Conservation (phyloP, 2,329 filamentous ascomycete genomes). For the Alternaria triticimaculans region DNA sequence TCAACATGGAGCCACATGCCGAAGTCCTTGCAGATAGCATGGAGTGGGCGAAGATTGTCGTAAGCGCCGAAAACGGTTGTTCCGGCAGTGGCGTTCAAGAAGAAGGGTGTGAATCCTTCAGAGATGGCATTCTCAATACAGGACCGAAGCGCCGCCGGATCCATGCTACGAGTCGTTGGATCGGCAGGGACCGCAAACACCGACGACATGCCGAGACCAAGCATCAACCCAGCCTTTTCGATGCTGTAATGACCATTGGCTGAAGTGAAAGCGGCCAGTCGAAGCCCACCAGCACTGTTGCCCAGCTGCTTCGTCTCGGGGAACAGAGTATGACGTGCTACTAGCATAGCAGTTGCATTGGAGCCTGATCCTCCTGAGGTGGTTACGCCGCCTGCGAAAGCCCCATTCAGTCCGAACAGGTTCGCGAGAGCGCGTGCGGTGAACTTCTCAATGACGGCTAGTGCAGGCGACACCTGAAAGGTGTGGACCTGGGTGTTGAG, state of each 20-base stretch:
- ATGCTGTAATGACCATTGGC: not conserved
- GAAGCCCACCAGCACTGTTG: not conserved
- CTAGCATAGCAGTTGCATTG: not conserved
- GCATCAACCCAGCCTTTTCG: not conserved
- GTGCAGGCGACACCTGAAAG: not conserved
- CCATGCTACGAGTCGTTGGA: not conserved
- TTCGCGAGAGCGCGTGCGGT: not conserved
- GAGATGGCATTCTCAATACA: not conserved
- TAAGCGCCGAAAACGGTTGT: not conserved
- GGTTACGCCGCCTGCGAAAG: not conserved
- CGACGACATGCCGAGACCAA: not conserved
- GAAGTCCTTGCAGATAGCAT: not conserved
- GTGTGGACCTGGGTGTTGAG: not conserved
- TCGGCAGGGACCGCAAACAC: not conserved
- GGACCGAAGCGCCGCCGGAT: not conserved
- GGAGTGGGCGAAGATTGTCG: not conserved
- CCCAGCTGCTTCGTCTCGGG: not conserved
- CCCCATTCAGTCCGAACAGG: not conserved
- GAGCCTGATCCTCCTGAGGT: not conserved
- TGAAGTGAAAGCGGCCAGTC: not conserved
- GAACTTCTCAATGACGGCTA: not conserved
- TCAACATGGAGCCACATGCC: not conserved
- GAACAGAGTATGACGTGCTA: not conserved
- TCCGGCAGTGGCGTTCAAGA: not conserved
- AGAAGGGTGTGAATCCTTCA: not conserved